Conservation (phyloP, 2,329 filamentous ascomycete species). For the Calonectria honghensis region DNA sequence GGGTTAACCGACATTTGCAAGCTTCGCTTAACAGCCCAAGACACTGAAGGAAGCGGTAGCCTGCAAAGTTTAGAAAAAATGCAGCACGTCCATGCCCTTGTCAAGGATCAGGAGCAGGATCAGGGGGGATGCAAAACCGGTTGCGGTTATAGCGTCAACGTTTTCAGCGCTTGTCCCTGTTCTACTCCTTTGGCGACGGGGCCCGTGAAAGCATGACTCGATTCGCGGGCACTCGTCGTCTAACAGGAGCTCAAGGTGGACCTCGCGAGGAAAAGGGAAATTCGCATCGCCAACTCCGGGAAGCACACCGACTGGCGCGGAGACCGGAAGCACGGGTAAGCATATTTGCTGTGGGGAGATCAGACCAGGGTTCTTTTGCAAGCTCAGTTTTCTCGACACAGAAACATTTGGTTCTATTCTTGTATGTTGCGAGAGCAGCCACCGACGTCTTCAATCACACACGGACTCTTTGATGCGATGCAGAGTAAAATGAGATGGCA, state of each 20-base stretch:
- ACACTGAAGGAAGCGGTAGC: not conserved
- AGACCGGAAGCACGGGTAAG: conserved; percentile 14
- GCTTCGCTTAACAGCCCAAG: not conserved
- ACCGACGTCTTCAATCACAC: conserved; percentile 15
- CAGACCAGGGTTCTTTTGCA: not conserved
- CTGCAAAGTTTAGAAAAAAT: not conserved
- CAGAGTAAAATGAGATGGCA: conserved; percentile 5
- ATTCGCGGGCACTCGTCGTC: not conserved
- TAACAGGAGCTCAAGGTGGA: not conserved
- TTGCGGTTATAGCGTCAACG: not conserved
- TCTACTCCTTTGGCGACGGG: not conserved
- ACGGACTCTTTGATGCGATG: not conserved
- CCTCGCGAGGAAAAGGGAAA: not conserved
- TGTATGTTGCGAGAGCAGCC: not conserved
- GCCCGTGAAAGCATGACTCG: conserved; percentile 4
- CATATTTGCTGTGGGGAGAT: conserved; percentile 1
- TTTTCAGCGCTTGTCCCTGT: not conserved
- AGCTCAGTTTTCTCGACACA: not conserved
- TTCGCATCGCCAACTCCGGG: conserved; percentile 3
- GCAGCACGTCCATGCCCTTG: not conserved
- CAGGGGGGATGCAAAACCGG: conserved; percentile 1
- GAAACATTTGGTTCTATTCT: not conserved
- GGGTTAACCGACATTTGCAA: conserved; percentile 24
- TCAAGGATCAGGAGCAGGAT: not conserved
- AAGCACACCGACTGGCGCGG: conserved; percentile 6